Conservation (phyloP, 306 rosid genomes). For the Corylus heterophylla region DNA sequence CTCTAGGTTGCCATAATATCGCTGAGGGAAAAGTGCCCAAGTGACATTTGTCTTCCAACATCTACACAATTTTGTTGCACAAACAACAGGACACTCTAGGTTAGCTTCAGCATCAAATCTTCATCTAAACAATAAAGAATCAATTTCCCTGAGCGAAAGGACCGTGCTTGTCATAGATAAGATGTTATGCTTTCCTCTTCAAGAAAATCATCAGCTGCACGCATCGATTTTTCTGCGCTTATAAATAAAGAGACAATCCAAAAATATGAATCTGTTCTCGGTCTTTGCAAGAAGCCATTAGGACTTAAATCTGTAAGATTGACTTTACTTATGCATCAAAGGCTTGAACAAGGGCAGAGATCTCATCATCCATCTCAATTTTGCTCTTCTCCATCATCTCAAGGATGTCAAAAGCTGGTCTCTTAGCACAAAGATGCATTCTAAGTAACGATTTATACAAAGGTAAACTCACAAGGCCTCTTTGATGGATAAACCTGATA, state of each 20-base stretch:
- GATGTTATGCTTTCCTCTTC: background rate
- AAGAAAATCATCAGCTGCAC: background rate
- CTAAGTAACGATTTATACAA: conserved; percentile 59
- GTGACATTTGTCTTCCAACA: background rate
- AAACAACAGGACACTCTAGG: background rate
- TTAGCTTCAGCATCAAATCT: background rate
- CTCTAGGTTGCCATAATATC: background rate
- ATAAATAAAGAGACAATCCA: background rate
- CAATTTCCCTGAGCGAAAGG: background rate
- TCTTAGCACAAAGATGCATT: conserved; percentile 47
- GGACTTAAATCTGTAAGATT: conserved; percentile 4
- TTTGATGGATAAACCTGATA: conserved; percentile 35
- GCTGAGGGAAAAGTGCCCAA: background rate
- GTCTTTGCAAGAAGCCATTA: conserved; percentile 13
- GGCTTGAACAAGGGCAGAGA: conserved; percentile 44
- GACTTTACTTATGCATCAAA: conserved; percentile 21
- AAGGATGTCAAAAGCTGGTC: conserved; percentile 46
- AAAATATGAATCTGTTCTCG: background rate
- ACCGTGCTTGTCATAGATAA: background rate
- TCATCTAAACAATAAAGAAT: background rate
- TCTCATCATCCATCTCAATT: conserved; percentile 56
- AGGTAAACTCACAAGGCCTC: conserved; percentile 50
- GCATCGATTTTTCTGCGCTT: background rate
- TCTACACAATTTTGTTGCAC: background rate
- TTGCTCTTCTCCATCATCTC: conserved; percentile 56